These are phyloP conservation scores for Ophiobolus disseminans DNA, from an alignment of 2,329 filamentous ascomycete genomes.

Conservation along the genomic window DNA sequence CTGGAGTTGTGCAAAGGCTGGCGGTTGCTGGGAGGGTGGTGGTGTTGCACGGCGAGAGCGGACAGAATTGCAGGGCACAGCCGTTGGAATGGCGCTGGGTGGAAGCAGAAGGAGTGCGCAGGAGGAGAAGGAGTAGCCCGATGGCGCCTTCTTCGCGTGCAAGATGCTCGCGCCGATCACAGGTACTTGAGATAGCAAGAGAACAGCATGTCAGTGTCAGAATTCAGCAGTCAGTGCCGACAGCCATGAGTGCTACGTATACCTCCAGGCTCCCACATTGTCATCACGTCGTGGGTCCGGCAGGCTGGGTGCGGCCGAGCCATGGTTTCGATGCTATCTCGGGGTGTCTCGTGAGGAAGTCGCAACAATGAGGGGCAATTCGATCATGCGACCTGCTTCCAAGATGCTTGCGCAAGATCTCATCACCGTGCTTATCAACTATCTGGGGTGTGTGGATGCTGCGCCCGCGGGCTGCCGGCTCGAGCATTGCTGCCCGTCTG, in stretches of 20 bases:
- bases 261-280: conserved; percentile 8
- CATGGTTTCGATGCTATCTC: conserved; percentile 15
- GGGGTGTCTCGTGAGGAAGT: conserved; percentile 30
- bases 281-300: conserved; percentile 15
- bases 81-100: conserved; percentile 7
- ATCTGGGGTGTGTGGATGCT: neutral
- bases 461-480: neutral
- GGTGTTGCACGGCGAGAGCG: conserved; percentile 22
- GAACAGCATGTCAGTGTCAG: neutral
- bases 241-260: conserved; percentile 2
- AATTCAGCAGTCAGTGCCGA: neutral
- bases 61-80: conserved; percentile 15
- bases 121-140: too few species aligned
- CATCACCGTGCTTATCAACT: conserved; percentile 23
- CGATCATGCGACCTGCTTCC: conserved; percentile 36
- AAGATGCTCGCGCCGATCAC: conserved; percentile 15
- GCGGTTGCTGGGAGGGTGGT: conserved; percentile 17
- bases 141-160: too few species aligned
- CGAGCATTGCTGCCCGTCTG: neutral
- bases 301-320: conserved; percentile 12
- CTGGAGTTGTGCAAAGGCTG: conserved; percentile 40
- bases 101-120: neutral
- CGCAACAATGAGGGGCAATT: conserved; percentile 31
- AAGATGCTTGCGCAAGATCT: conserved; percentile 19
- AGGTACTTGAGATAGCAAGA: conserved; percentile 19